phyloP scores from a whole-genome alignment of 2,329 filamentous ascomycete genomes.

The Botryotinia calthae region DNA sequence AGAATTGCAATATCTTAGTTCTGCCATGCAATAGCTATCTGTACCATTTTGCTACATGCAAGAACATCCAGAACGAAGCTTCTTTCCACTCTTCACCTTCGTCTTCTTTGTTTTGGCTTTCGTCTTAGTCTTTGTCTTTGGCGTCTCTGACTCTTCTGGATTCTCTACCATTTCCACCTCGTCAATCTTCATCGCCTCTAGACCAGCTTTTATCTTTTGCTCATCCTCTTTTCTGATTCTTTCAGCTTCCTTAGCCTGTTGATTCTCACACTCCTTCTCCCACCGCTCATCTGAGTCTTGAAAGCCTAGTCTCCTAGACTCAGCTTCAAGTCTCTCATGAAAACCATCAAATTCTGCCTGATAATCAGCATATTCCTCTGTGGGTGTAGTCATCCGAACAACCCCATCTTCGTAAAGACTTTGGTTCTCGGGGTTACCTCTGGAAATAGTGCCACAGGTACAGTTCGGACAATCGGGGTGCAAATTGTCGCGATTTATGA shows the following conservation, averaged over 20 bases:
- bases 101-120: too few species aligned
- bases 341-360: not conserved
- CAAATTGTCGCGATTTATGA: not conserved
- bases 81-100: too few species aligned
- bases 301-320: not conserved
- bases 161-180: fast-evolving
- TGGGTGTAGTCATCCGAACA: not conserved
- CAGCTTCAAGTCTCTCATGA: not conserved
- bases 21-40: not conserved
- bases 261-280: not conserved
- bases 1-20: not conserved
- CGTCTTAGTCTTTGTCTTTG: not conserved
- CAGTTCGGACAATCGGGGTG: not conserved
- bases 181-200: too few species aligned
- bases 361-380: not conserved
- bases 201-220: too few species aligned
- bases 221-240: not conserved
- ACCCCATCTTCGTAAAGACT: not conserved
- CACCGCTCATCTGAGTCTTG: not conserved
- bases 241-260: not conserved
- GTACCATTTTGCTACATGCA: not conserved
- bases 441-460: not conserved
- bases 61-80: not conserved
- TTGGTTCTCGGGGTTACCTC: not conserved
- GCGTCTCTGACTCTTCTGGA: fast-evolving